phyloP scores from a whole-genome alignment of 129 eudicot species.

The Dittrichia graveolens region DNA sequence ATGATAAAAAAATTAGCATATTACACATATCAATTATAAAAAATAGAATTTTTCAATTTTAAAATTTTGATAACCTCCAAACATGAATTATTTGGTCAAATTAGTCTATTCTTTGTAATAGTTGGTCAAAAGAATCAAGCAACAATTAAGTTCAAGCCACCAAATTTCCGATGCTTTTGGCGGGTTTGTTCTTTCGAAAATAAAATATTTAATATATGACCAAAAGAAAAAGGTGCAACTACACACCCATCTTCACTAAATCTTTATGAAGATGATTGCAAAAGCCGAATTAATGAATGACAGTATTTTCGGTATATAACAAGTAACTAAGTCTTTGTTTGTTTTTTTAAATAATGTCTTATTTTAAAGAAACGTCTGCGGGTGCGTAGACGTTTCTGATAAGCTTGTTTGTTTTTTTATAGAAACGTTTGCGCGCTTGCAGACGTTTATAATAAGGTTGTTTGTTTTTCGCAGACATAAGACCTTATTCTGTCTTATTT shows the following conservation, averaged over 20 bases:
- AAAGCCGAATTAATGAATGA: background rate
- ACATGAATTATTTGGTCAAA: background rate
- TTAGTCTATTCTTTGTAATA: background rate
- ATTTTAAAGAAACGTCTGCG: no score
- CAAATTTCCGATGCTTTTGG: background rate
- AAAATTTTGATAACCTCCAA: background rate
- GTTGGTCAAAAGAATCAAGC: background rate
- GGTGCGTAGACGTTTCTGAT: no score
- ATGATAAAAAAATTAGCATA: no score
- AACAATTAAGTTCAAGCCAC: background rate
- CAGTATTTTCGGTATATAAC: background rate
- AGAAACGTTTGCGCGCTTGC: no score
- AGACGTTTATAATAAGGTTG: no score
- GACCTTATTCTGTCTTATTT: no score
- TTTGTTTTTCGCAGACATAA: no score
- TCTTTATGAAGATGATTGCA: background rate
- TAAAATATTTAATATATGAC: background rate
- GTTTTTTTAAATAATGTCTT: no score
- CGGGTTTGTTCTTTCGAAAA: background rate
- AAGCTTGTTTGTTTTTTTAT: no score
- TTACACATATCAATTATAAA: no score
- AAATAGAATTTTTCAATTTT: no score
- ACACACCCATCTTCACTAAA: background rate
- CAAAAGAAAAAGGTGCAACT: background rate
- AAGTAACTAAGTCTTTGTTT: no score